phyloP scores from a whole-genome alignment of 495 filamentous ascomycete genomes.

The Aspergillus bridgeri region DNA sequence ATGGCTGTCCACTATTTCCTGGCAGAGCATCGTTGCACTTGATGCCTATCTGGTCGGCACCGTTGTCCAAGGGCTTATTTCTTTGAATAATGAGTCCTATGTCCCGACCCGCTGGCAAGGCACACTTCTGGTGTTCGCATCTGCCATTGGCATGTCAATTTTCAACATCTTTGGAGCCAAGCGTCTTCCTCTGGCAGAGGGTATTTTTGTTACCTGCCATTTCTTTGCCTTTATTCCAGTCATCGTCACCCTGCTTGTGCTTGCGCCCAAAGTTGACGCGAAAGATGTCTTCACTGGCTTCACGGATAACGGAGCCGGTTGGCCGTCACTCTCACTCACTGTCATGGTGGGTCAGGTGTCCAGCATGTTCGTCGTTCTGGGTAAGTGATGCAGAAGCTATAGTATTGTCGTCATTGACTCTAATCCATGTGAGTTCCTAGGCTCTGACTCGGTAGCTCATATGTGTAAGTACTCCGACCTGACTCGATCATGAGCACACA shows the following conservation, averaged over 20 bases:
- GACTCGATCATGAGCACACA: neutral
- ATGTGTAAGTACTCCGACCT: neutral
- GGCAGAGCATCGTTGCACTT: constrained; percentile 39
- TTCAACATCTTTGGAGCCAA: constrained; percentile 43
- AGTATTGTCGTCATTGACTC: neutral
- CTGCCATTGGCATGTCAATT: constrained; percentile 34
- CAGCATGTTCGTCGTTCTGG: constrained; percentile 25
- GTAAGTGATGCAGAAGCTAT: constrained; percentile 4
- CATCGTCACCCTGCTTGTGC: constrained; percentile 36
- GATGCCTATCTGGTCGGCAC: constrained; percentile 42
- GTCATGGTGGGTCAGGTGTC: constrained; percentile 49
- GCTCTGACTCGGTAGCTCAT: neutral
- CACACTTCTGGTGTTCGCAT: constrained; percentile 43
- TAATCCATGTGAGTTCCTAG: neutral
- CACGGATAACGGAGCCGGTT: constrained; percentile 41
- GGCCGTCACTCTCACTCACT: constrained; percentile 45
- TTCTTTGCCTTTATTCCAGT: constrained; percentile 36
- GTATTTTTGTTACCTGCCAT: constrained; percentile 37
- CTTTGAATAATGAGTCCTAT: constrained; percentile 35
- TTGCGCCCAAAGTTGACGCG: constrained; percentile 34
- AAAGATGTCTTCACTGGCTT: constrained; percentile 46
- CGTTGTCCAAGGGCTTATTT: constrained; percentile 44
- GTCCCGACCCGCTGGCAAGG: constrained; percentile 37
- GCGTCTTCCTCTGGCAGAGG: constrained; percentile 37
- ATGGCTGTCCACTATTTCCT: constrained; percentile 44